Base-by-base conservation (phyloP, 2,329 filamentous ascomycete species). In the Lachnellula suecica region DNA sequence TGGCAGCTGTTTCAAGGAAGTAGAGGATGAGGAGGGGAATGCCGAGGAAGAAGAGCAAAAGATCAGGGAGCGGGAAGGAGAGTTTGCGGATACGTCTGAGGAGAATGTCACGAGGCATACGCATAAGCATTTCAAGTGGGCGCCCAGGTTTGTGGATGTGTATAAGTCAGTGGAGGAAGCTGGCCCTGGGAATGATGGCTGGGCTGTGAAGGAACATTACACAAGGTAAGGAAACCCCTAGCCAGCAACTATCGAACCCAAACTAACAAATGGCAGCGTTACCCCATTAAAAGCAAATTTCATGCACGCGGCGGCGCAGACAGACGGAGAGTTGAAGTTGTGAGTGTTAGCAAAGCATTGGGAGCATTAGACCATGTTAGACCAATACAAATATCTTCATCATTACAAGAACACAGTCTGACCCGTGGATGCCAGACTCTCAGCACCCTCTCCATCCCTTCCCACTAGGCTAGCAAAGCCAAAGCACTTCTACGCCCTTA, bases 91-190 rank as follows among this genome's bases (percentile, higher is more conserved):
- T 45, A 72, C 71, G 42, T 60, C 66, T 42, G 67, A 67, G 59
- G 59, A 63, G 35, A 64, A 61, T 38, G 60, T 65, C 15, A 57
- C 54, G 10, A 69, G 73, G 47, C 85, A 91, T 68, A 80, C 76
- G 51, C 90, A 96, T 70, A 90, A 89, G 69, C 89, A 95, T 71
- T 97, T 97, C 77, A 95, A 93, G 72, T 97, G 94, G 94, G 84
- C 89, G 44, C 94, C 93, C 2, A 83, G 83, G 58, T 94, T 97
- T 71, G 79, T 82, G 29, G 92, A 96, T 70, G 91, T 97, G 2
- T 91, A 91, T 70, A 83, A 88, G 67, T 92, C 88, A 60, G 91
- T 97, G n/a, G 84, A 91, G 61, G 82, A 87, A 59, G 84, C 87
- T 35, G 76, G 78, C 27, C 88, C 89, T 4, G 91, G 91, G 3